phyloP scores from a whole-genome alignment of 2,329 filamentous ascomycete species.

The Calonectria multiphialidica region DNA sequence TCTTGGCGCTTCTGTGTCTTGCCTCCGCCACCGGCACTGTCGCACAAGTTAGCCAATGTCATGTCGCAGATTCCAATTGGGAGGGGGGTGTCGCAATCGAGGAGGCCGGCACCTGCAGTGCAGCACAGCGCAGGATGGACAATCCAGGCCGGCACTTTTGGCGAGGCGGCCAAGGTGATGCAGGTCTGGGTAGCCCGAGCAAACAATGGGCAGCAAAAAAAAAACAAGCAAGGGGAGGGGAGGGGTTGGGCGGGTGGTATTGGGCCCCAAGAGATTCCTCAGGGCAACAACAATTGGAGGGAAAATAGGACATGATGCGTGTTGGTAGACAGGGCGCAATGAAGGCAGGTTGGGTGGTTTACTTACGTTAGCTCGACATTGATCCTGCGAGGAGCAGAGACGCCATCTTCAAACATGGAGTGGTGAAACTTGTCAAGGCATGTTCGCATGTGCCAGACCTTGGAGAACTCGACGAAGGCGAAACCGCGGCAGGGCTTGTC shows the following conservation, averaged over 20 bases:
- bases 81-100: neutral
- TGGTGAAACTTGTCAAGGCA: slow-evolving; percentile 94
- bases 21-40: slow-evolving; percentile 85
- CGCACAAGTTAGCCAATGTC: slow-evolving; percentile 11
- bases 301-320: neutral
- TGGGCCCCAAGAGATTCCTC: neutral
- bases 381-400: slow-evolving; percentile 75
- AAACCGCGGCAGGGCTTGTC: slow-evolving; percentile 77
- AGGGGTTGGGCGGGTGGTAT: slow-evolving; percentile 4
- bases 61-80: neutral
- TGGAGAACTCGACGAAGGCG: slow-evolving; percentile 90
- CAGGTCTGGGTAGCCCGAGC: neutral
- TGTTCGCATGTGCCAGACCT: slow-evolving; percentile 91
- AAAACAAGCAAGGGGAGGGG: neutral
- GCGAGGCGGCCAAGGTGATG: neutral
- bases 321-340: slow-evolving; percentile 12
- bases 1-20: slow-evolving; percentile 79
- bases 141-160: neutral
- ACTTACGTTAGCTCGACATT: slow-evolving; percentile 92
- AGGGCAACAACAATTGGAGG: neutral
- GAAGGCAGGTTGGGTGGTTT: neutral
- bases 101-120: neutral
- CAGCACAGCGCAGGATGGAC: neutral
- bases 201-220: neutral
- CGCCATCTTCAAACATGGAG: slow-evolving; percentile 74